Conservation (phyloP, 495 filamentous ascomycete species). For the Cryomyces antarcticus region DNA sequence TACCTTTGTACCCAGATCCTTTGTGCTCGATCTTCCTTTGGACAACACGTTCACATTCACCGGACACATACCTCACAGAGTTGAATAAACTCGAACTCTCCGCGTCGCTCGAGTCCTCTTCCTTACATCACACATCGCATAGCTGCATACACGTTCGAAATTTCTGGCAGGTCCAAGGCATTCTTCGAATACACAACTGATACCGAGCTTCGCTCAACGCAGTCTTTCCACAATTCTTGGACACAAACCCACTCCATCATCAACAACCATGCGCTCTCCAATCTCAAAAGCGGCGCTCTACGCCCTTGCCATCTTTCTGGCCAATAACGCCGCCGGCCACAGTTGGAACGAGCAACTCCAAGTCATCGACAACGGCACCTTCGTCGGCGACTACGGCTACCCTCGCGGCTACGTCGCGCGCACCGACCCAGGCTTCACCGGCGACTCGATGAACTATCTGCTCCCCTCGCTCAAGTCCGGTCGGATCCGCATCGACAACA, state of each 20-base stretch:
- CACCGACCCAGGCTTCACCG: conserved; percentile 23
- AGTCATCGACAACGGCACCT: conserved; percentile 57
- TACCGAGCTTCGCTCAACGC: too few relatives aligned
- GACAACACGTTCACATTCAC: too few relatives aligned
- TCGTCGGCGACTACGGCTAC: conserved; percentile 47
- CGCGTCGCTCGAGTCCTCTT: too few relatives aligned
- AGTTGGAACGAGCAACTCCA: conserved; percentile 59
- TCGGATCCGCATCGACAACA: conserved; percentile 21
- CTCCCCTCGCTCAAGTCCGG: conserved; percentile 25
- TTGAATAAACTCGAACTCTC: too few relatives aligned
- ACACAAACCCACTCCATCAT: not conserved
- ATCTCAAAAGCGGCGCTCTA: not conserved
- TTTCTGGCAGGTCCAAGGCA: too few relatives aligned
- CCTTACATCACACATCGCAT: too few relatives aligned
- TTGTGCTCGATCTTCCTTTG: too few relatives aligned
- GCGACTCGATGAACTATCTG: conserved; percentile 29
- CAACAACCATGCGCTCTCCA: not conserved
- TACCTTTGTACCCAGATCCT: too few relatives aligned
- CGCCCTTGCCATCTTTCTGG: conserved; percentile 16
- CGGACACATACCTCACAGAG: too few relatives aligned
- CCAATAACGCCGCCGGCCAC: conserved; percentile 29
- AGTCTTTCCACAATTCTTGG: not conserved
- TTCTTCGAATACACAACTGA: too few relatives aligned
- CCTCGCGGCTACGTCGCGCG: conserved; percentile 37
- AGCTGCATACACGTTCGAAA: too few relatives aligned